These are phyloP conservation scores for Quercus alba DNA, from an alignment of 306 rosid genomes.

Conservation along the genomic window DNA sequence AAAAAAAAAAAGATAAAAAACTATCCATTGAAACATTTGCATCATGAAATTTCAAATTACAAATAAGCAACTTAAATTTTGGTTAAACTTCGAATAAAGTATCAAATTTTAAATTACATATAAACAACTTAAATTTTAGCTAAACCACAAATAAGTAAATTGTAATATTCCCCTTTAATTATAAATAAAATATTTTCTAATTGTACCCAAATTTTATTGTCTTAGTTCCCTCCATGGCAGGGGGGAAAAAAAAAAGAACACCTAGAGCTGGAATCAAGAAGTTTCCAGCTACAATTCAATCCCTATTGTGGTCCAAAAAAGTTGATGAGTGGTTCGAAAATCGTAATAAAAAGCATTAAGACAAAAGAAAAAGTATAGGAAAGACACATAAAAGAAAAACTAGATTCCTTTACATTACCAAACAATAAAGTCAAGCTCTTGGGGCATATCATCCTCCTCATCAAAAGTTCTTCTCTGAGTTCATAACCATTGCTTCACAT, in stretches of 20 bases:
- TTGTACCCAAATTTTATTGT: too few relatives aligned
- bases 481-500: neutral
- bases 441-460: neutral
- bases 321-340: conserved; percentile 14
- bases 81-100: too few relatives aligned
- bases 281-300: neutral
- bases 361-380: neutral
- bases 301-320: conserved; percentile 11
- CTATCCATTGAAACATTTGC: too few relatives aligned
- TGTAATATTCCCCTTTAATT: too few relatives aligned
- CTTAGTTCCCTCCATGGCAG: too few relatives aligned
- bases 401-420: neutral
- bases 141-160: too few relatives aligned
- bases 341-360: neutral
- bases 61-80: too few relatives aligned
- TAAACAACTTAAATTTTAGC: too few relatives aligned
- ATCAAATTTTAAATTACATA: too few relatives aligned
- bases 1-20: too few relatives aligned
- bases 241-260: neutral
- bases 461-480: neutral
- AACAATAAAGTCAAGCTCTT: neutral
- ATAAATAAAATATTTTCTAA: too few relatives aligned
- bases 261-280: neutral
- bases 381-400: neutral
- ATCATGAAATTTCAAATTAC: too few relatives aligned